Percentiles rank a stretch among this genome's conserved stretches.
Evolutionary conservation across 1,139 yeast genomes (phyloP).

Genomic region (Debaryomyces coudertii): DNA sequence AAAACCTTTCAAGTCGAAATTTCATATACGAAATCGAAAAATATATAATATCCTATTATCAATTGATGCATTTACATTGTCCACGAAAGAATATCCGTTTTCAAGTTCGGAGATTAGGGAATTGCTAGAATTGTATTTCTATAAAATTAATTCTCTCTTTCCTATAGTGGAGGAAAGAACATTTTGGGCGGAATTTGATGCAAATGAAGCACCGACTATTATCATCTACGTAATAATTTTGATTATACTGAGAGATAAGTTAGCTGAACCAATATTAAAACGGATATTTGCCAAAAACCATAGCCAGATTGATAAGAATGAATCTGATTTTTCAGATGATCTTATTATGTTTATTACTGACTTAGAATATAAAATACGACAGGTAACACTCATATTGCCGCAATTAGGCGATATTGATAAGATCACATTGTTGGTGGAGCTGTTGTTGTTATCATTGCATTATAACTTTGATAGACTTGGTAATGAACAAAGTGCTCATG

Average conservation of each 20-base stretch:
- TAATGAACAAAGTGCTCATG: slow-evolving; percentile 41
- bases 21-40: slow-evolving; percentile 20
- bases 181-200: slow-evolving; percentile 34
- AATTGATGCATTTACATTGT: slow-evolving; percentile 39
- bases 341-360: slow-evolving; percentile 26
- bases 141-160: slow-evolving; percentile 36
- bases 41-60: slow-evolving; percentile 26
- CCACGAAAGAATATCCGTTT: slow-evolving; percentile 28
- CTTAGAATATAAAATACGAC: slow-evolving; percentile 38
- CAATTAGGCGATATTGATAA: slow-evolving; percentile 44
- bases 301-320: slow-evolving; percentile 2
- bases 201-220: slow-evolving; percentile 26
- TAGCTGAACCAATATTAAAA: slow-evolving; percentile 31
- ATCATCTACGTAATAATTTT: slow-evolving; percentile 35
- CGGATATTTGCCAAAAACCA: slow-evolving; percentile 22
- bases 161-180: slow-evolving; percentile 33
- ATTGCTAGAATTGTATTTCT: slow-evolving; percentile 33
- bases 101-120: slow-evolving; percentile 23
- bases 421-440: slow-evolving; percentile 31
- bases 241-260: slow-evolving; percentile 30
- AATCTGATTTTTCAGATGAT: slow-evolving; percentile 18
- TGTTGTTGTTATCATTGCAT: slow-evolving; percentile 33
- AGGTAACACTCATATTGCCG: slow-evolving; percentile 28
- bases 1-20: slow-evolving; percentile 12
- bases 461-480: slow-evolving; percentile 36